phyloP scores from a whole-genome alignment of 805 yeast species.

The Saccharomyces paradoxus region DNA sequence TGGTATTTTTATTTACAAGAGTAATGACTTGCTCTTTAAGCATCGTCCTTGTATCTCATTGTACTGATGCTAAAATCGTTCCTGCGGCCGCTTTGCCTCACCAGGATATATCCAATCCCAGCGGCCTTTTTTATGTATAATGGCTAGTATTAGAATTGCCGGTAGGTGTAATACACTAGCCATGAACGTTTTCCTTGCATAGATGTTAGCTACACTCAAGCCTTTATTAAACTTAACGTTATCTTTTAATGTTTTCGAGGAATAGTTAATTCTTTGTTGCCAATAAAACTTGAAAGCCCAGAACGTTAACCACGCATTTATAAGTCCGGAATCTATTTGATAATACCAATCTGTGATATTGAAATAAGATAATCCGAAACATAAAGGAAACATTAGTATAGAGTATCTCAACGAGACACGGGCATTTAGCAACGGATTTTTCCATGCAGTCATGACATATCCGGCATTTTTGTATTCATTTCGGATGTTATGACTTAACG shows the following conservation, averaged over 20 bases:
- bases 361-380: conserved; percentile 70
- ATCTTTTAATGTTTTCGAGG: conserved; percentile 30
- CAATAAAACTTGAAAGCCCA: conserved; percentile 78
- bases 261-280: conserved; percentile 62
- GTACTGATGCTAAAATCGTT: not conserved
- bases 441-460: conserved; percentile 94
- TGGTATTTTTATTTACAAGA: not conserved
- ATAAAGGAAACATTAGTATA: conserved; percentile 86
- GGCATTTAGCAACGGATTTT: conserved; percentile 84
- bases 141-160: conserved; percentile 78
- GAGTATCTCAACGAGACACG: conserved; percentile 89
- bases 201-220: conserved; percentile 48
- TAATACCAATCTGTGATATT: conserved; percentile 78
- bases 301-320: conserved; percentile 80
- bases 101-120: conserved; percentile 66
- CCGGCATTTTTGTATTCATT: conserved; percentile 89
- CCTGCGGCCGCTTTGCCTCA: conserved; percentile 8
- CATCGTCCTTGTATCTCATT: not conserved
- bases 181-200: conserved; percentile 86
- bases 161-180: conserved; percentile 93
- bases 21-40: not conserved
- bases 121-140: conserved; percentile 90
- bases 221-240: conserved; percentile 41
- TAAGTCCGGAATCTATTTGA: conserved; percentile 67
- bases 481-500: conserved; percentile 79